Base-by-base conservation (phyloP, 257 asterid genomes). In the Nicotiana noctiflora region DNA sequence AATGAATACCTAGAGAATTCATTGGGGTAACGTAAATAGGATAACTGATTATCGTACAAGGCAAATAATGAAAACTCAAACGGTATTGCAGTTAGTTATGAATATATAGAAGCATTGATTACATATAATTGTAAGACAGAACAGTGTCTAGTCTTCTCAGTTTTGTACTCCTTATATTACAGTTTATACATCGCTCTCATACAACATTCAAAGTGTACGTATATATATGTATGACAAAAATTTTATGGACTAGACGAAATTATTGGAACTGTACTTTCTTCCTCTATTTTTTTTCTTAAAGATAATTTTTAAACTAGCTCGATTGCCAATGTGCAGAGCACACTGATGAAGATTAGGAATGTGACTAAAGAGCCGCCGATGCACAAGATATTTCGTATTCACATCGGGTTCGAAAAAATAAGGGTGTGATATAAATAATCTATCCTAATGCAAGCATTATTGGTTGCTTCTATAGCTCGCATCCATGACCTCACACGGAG, bases 171-270 rank as follows among this genome's bases (percentile, higher is more conserved):
- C 44, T 37, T 37, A 49, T 37, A 27, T 29, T 57, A 57, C 70
- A 53, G 34, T 80, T 81, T 25, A 68, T 31, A 70, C 59, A 80
- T 68, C 79, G 25, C 79, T 61, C 75, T 78, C 61, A 79, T 31
- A 79, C 31, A 61, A 64, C 46, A 79, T 61, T 40, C 81, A 79
- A 34, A 77, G 25, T 61, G 70, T 57, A 40, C 55, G 23, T 77
- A 40, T 29, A 18, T 55, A 31, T 34, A 14, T 18, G 6, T 60
- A 56, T 60, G 31, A 57, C 31, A 31, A 74, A 46, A 70, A 21
- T 0, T 40, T 44, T 67, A 68, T 44, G 31, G 67, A 76, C 67
- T 76, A 56, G 68, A 29, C 66, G 34, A 57, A 57, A 19, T 21
- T 70, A 21, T 44, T 21, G 19, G 2, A 68, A 19, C 80, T 56